Base-by-base conservation (phyloP, 1,139 yeast genomes). In the Yamadazyma kanchanaburiensis region DNA sequence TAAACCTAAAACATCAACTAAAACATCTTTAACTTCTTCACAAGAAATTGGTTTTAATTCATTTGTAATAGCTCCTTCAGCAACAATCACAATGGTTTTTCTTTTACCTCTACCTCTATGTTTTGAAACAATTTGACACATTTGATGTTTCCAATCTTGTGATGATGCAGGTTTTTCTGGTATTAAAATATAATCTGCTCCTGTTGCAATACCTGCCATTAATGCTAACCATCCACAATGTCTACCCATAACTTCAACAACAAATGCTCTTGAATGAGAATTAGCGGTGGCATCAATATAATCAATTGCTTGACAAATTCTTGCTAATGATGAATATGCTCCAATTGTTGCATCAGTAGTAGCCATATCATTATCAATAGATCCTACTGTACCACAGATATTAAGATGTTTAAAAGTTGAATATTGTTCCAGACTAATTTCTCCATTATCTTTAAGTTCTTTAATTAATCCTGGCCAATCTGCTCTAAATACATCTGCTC, bases 191-290 rank as follows among this genome's bases (percentile, higher is more conserved):
- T 77, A 89, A 60, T 91, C 98, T 9, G 98, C 97, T 42, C 95
- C 86, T 21, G 96, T 85, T 20, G 96, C 86, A 43, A 89, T 77
- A 47, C 97, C 97, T 12, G 97, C 89, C 94, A 88, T 84, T 44
- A 91, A 71, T 2, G 94, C 97, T 47, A 91, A 74, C 98, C 98
- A 91, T 39, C 98, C 98, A 69, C 98, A 91, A 61, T 91, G 95
- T 57, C 98, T 80, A 35, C 98, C 98, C 98, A 91, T 91, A 29
- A 91, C 98, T 61, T 91, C 98, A 37, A 91, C 87, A 26, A 91
- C 96, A 58, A 91, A 91, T 5, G 98, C 98, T 55, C 98, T 78
- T 13, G 96, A 87, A 56, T 91, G 98, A 5, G 97, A 89, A 46
- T 85, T 77, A 13, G 98, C 98, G 21, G 98, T 91, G 27, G 96